These are phyloP conservation scores for Amylocystis lapponica DNA, from an alignment of 768 basidiomycete genomes.

Conservation along the genomic window DNA sequence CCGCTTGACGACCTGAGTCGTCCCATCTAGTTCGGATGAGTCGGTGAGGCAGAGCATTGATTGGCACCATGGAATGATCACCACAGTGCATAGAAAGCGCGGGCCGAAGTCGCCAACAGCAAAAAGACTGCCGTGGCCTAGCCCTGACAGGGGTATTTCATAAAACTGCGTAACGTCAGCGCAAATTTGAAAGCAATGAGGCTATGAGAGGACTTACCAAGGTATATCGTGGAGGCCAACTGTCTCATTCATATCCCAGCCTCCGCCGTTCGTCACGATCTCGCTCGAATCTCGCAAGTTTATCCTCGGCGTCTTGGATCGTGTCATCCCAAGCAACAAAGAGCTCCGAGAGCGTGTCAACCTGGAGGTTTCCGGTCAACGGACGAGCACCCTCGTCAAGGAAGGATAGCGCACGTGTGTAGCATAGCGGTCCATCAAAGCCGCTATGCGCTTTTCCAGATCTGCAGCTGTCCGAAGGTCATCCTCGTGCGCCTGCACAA, in stretches of 20 bases:
- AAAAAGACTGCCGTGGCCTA: too few relatives aligned
- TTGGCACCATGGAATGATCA: too few relatives aligned
- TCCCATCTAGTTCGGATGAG: too few relatives aligned
- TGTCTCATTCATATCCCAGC: slow-evolving; percentile 55
- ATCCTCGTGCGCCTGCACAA: slow-evolving; percentile 55
- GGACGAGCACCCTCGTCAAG: not conserved
- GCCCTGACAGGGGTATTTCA: too few relatives aligned
- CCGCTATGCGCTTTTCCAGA: slow-evolving; percentile 62
- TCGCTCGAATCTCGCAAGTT: slow-evolving; percentile 50
- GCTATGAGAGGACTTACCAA: too few relatives aligned
- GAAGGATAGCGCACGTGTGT: slow-evolving; percentile 47
- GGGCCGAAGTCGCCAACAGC: too few relatives aligned
- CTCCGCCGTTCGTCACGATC: slow-evolving; percentile 54
- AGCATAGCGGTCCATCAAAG: slow-evolving; percentile 62
- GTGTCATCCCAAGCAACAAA: slow-evolving; percentile 85
- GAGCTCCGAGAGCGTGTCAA: slow-evolving; percentile 75
- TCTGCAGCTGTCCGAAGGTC: slow-evolving; percentile 49
- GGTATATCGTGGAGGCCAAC: too few relatives aligned
- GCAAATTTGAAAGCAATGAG: too few relatives aligned
- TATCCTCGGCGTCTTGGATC: slow-evolving; percentile 60
- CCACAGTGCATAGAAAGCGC: too few relatives aligned
- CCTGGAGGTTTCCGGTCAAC: slow-evolving; percentile 34
- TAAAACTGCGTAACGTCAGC: too few relatives aligned
- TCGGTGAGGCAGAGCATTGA: too few relatives aligned
- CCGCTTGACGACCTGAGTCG: too few relatives aligned